Evolutionary conservation across 176 grass and related monocot genomes (phyloP).

Genomic region (Juncus inflexus): DNA sequence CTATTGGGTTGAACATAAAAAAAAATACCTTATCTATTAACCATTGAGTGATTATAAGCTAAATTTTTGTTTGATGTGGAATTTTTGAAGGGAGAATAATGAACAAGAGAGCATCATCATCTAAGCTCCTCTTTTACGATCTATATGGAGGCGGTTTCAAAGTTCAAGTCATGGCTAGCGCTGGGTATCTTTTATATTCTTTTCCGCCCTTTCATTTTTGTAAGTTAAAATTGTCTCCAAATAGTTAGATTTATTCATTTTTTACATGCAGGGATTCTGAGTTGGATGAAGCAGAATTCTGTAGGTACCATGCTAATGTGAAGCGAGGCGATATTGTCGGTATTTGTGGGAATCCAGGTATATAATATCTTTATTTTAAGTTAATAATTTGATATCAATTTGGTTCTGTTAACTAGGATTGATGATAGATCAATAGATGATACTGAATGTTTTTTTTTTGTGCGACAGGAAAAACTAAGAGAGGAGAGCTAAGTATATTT

Average conservation of each 20-base stretch:
- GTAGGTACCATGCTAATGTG: slow-evolving; percentile 53
- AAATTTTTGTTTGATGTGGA: slow-evolving; percentile 14
- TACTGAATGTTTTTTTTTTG: too few relatives aligned
- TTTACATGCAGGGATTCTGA: slow-evolving; percentile 48
- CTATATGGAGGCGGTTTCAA: slow-evolving; percentile 77
- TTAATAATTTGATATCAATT: background rate
- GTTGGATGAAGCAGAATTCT: slow-evolving; percentile 69
- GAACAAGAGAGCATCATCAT: slow-evolving; percentile 86
- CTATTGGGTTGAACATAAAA: too few relatives aligned
- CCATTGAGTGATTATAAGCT: too few relatives aligned
- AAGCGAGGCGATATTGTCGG: slow-evolving; percentile 95
- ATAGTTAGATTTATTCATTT: background rate
- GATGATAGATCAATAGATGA: too few relatives aligned
- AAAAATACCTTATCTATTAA: too few relatives aligned
- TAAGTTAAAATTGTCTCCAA: background rate
- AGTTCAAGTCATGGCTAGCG: slow-evolving; percentile 17
- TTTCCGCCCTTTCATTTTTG: background rate
- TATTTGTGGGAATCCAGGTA: slow-evolving; percentile 80
- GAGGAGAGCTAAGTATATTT: slow-evolving; percentile 3
- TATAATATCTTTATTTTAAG: background rate
- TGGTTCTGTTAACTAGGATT: too few relatives aligned
- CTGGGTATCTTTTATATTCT: slow-evolving; percentile 37
- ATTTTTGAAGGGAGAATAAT: slow-evolving; percentile 81
- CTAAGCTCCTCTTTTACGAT: slow-evolving; percentile 92
- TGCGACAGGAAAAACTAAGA: background rate